Evolutionary conservation across 2,329 filamentous ascomycete genomes (phyloP), one percentile per base, ranked within the genome.

Genomic region (Clarireedia hainanense): DNA sequence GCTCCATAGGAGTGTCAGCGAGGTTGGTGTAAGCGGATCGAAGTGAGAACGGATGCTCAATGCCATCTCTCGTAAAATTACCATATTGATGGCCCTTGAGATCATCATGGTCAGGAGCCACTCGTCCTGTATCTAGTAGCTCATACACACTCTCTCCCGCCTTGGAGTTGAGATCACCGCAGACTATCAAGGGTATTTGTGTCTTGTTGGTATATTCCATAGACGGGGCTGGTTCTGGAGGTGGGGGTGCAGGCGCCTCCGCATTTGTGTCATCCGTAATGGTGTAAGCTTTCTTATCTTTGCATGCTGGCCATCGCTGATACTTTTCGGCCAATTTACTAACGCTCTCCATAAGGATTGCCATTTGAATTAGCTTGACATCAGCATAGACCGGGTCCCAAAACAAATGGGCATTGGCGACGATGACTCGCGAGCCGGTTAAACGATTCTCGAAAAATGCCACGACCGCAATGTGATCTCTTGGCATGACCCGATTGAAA

Each of bases 401-500:
- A 66, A 90, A 95, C 52, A 97, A 78, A 75, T 99, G 94, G 5
- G 89, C 89, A 68, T 97, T 97, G 63, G 90, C 90, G 37, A 97
- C 84, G 60, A 99, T 95, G 67, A 97, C 76, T 56, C 94, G 85
- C 14, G 90, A 85, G n/a, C 94, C 94, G 0, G 92, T 96, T 58
- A 82, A 76, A 39, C 92, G 84, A 66, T 95, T 96, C 72, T 99
- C 94, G 60, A 99, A 83, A 75, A 97, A 95, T 55, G 88, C 84
- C 48, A 96, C 83, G 48, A 96, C 86, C 15, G 88, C 94, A 71
- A 99, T 96, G 69, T 97, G 92, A 76, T 99, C 94, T 73, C 94
- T 90, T 59, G 92, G 91, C 94, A 96, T 97, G 58, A 99, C 88
- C 27, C 94, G 88, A 71, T 99, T 99, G 79, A 96, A 97, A 56